A percentile compares a stretch with the other conserved stretches of the same genome.
Evolutionary conservation across 495 filamentous ascomycete species (phyloP).

Genomic region (Trichoderma erinaceum): DNA sequence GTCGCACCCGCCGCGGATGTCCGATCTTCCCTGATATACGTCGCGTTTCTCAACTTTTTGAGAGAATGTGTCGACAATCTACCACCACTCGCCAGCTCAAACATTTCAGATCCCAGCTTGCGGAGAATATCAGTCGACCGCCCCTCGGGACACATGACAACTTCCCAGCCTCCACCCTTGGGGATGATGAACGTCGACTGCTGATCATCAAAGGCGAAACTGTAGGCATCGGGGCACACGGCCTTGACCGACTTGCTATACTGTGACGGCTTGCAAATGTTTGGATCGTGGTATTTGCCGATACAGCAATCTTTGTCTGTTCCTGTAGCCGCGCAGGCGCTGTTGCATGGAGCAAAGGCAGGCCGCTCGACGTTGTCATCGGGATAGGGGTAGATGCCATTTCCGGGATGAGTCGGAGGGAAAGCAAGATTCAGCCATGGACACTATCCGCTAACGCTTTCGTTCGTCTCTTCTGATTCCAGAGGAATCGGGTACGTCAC

Average conservation of each 20-base stretch:
- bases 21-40: constrained; percentile 13
- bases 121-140: constrained; percentile 62
- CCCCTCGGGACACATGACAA: constrained; percentile 68
- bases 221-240: constrained; percentile 78
- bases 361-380: constrained; percentile 61
- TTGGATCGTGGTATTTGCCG: constrained; percentile 51
- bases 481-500: constrained; percentile 57
- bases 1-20: constrained; percentile 13
- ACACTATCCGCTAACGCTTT: constrained; percentile 59
- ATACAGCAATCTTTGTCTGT: constrained; percentile 61
- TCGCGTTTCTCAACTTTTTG: constrained; percentile 24
- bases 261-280: constrained; percentile 51
- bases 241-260: constrained; percentile 61
- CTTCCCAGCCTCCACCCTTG: constrained; percentile 62
- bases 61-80: constrained; percentile 14
- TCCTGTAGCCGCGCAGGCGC: constrained; percentile 58
- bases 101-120: constrained; percentile 41
- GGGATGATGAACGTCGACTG: constrained; percentile 72
- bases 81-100: constrained; percentile 26
- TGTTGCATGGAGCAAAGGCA: constrained; percentile 64
- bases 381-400: constrained; percentile 70
- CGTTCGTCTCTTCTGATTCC: constrained; percentile 45
- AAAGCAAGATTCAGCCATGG: constrained; percentile 66
- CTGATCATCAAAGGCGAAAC: constrained; percentile 71
- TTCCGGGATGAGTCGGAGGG: constrained; percentile 54